Evolutionary conservation across 192 early-diverging fungal genomes (phyloP).

Genomic region (Rhizoclosmatium sp.): DNA sequence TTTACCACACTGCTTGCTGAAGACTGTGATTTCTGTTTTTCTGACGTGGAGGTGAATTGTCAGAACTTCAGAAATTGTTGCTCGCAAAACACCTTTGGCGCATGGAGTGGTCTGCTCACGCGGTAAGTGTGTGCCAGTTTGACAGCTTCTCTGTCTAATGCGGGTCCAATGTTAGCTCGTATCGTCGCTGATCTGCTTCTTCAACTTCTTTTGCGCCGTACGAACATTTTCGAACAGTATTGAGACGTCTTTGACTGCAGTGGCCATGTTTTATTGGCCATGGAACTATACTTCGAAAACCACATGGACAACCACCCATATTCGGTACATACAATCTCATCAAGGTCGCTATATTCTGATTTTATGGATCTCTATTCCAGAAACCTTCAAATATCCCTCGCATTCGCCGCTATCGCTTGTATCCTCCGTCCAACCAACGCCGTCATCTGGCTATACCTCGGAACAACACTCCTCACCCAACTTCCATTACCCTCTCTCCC

Average conservation of each 20-base stretch:
- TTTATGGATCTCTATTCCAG: conserved; percentile 20
- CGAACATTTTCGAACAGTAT: conserved; percentile 74
- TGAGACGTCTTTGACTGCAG: conserved; percentile 77
- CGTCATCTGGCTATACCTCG: conserved; percentile 84
- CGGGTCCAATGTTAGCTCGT: conserved; percentile 46
- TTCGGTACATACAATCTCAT: not conserved
- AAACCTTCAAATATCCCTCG: conserved; percentile 60
- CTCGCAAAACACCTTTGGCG: too few species aligned
- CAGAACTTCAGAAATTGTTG: too few species aligned
- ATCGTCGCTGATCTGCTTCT: conserved; percentile 61
- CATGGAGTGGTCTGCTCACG: too few species aligned
- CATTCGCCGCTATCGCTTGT: conserved; percentile 81
- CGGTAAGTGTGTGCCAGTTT: conserved; percentile 10
- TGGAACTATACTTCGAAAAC: conserved; percentile 46
- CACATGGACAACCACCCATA: not conserved
- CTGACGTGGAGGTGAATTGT: too few species aligned
- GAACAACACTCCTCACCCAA: conserved; percentile 60
- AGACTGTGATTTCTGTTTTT: too few species aligned
- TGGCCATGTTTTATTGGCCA: conserved; percentile 90
- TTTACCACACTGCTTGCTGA: too few species aligned
- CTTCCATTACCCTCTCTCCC: not conserved
- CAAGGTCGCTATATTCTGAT: conserved; percentile 4
- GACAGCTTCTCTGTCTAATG: too few species aligned
- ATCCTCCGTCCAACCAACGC: conserved; percentile 90
- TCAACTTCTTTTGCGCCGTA: conserved; percentile 67